Evolutionary conservation across 805 yeast species (phyloP), one percentile per base, ranked within the genome.

Genomic region (Hemisphaericaspora nanyangensis): DNA sequence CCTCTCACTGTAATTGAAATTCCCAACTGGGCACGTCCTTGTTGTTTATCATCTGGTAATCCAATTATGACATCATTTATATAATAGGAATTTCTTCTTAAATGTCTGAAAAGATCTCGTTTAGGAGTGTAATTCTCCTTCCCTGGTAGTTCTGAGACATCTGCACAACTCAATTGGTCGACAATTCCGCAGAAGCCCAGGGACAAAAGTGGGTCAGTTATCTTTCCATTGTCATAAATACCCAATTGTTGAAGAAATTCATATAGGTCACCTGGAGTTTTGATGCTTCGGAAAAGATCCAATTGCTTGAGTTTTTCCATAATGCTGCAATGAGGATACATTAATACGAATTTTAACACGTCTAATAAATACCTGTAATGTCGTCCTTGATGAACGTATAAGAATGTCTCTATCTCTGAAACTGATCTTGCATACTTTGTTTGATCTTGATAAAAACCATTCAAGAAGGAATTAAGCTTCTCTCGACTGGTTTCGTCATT

Each of bases 1-100:
- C 63, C 67, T 33, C 61, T 43, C 35, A 60, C 59, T 32, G 59
- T 65, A 24, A 70, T 38, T 1, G 77, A 72, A 1, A 70, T 44
- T 1, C 61, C 74, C 39, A 64, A 13, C 12, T 22, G 22, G 2
- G 48, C 32, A 13, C 4, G 26, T 11, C 10, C 12, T 12, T 17
- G 24, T 17, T 24, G 18, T 3, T 40, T 35, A 13, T 35, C 31
- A 17, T 18, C 16, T 12, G 63, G 60, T 7, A 68, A 36, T 1
- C 57, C 61, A 47, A 68, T 68, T 4, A 68, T 48, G 2, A 50
- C 43, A 24, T 60, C 63, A 36, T 65, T 67, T 17, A 43, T 43
- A 37, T 55, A 60, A 39, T 51, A 57, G 17, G 11, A 30, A 20
- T 39, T 20, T 3, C 39, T 41, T 29, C 72, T 46, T 17, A 68